Percentiles rank a stretch among this genome's conserved stretches.
Conservation (phyloP, 257 asterid species). For the Solanum sejunctum region DNA sequence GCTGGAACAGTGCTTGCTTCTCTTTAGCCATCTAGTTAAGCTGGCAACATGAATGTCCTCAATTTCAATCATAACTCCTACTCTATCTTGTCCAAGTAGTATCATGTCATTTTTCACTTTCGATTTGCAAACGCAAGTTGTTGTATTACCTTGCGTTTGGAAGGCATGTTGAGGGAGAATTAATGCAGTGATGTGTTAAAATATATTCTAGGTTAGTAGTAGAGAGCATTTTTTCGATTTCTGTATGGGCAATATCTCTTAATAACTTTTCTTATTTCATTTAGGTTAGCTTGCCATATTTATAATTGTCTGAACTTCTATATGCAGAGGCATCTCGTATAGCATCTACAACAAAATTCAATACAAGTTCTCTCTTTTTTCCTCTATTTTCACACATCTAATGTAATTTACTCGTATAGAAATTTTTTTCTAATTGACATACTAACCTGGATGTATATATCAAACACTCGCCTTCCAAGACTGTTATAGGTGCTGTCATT, state of each 20-base stretch:
- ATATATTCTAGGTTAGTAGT: background rate
- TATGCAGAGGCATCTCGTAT: background rate
- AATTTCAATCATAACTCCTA: background rate
- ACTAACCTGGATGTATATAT: slow-evolving; percentile 72
- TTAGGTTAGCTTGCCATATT: background rate
- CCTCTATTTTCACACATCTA: background rate
- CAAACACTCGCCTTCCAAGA: slow-evolving; percentile 71
- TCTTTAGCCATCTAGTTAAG: background rate
- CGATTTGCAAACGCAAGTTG: background rate
- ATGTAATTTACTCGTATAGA: background rate
- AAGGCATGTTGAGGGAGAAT: background rate
- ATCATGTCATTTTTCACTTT: background rate
- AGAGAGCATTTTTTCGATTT: background rate
- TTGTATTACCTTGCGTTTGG: background rate
- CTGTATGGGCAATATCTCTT: background rate
- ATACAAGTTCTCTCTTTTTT: background rate
- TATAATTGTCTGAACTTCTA: background rate
- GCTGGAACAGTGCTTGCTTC: background rate
- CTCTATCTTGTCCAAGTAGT: background rate
- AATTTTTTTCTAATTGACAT: background rate
- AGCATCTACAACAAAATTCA: background rate
- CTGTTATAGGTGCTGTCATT: slow-evolving; percentile 47
- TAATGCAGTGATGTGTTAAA: background rate
- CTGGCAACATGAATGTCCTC: background rate
- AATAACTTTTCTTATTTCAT: background rate